These are phyloP conservation scores for Rubroshorea leprosula DNA, from an alignment of 345 rosid species.

Conservation along the genomic window DNA sequence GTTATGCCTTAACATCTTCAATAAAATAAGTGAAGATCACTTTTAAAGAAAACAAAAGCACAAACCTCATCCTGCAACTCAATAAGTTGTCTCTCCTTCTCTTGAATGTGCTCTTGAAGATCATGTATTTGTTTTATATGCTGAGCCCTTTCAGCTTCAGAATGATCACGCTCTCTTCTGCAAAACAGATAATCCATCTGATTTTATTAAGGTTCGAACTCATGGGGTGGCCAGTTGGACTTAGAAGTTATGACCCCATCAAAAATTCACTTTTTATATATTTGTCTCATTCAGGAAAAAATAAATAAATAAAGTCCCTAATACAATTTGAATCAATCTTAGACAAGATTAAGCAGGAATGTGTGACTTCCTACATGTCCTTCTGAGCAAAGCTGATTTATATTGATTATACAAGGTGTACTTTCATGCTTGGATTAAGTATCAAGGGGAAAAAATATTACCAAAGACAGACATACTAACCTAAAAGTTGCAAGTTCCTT, in stretches of 20 bases:
- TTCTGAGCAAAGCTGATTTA: not conserved
- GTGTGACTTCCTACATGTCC: not conserved
- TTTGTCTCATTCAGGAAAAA: too few relatives aligned
- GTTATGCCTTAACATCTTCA: slow-evolving; percentile 1
- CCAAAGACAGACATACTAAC: slow-evolving; percentile 23
- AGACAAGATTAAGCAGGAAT: too few relatives aligned
- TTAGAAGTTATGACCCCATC: too few relatives aligned
- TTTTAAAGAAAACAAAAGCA: slow-evolving; percentile 9
- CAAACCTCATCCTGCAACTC: slow-evolving; percentile 93
- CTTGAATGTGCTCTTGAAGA: slow-evolving; percentile 85
- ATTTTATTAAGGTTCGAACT: slow-evolving; percentile 12
- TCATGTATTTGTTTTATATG: slow-evolving; percentile 73
- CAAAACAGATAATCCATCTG: slow-evolving; percentile 15
- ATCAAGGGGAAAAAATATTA: not conserved
- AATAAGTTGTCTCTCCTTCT: slow-evolving; percentile 74
- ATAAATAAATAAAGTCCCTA: too few relatives aligned
- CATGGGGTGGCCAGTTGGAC: too few relatives aligned
- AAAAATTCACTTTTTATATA: too few relatives aligned
- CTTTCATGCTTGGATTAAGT: not conserved
- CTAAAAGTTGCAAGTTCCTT: slow-evolving; percentile 82
- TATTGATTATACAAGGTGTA: not conserved
- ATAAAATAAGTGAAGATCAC: not conserved
- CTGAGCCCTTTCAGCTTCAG: slow-evolving; percentile 89
- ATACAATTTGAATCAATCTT: too few relatives aligned
- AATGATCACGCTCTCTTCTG: slow-evolving; percentile 98